Conservation (phyloP, 257 asterid genomes). For the Nicotiana tomentosiformis region DNA sequence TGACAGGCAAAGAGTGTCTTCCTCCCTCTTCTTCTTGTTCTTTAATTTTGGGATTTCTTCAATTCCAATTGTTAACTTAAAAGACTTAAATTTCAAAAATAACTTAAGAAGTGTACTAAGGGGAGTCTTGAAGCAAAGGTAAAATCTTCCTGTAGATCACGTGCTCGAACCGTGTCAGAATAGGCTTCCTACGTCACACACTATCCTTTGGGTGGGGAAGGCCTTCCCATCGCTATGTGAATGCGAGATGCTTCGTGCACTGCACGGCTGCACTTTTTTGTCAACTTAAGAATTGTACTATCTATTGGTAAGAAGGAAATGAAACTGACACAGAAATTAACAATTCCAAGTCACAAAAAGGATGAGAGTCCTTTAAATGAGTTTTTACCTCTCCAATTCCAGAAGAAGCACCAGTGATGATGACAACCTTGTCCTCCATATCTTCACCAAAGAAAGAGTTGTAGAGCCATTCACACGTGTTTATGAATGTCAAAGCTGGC, state of each 20-base stretch:
- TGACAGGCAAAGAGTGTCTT: neutral
- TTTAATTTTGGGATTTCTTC: too few species aligned
- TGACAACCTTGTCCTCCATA: constrained; percentile 65
- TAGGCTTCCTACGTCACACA: too few species aligned
- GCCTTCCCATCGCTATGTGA: too few species aligned
- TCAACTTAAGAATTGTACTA: neutral
- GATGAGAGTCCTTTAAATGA: neutral
- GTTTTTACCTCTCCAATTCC: constrained; percentile 83
- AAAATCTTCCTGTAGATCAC: too few species aligned
- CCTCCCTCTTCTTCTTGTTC: neutral
- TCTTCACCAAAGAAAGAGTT: constrained; percentile 33
- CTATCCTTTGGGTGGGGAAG: too few species aligned
- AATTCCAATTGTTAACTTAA: too few species aligned
- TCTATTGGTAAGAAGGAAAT: neutral
- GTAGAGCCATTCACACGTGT: constrained; percentile 64
- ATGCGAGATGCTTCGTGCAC: too few species aligned
- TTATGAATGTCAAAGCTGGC: constrained; percentile 76
- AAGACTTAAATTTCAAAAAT: neutral
- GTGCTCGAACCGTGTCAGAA: too few species aligned
- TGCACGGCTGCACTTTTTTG: too few species aligned
- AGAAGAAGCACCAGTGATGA: constrained; percentile 93
- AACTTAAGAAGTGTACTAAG: neutral
- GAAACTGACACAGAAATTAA: neutral
- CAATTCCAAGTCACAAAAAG: neutral
- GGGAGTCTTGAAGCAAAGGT: too few species aligned